These are phyloP conservation scores for Colletotrichum orchidophilum DNA, from an alignment of 2,329 filamentous ascomycete species.

Conservation along the genomic window DNA sequence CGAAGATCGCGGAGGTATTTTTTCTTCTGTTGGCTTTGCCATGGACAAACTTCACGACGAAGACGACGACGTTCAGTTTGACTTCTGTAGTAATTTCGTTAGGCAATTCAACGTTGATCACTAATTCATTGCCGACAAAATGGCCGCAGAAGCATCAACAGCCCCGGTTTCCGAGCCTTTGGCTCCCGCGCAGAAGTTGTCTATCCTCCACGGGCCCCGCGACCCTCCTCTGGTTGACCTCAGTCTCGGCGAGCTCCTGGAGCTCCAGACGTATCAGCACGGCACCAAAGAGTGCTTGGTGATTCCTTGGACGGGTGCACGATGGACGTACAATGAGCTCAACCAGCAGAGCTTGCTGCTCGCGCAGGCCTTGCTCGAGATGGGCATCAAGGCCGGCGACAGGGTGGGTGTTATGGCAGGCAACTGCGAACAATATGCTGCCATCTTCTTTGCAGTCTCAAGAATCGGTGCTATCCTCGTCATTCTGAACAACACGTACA, in stretches of 20 bases:
- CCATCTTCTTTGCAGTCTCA: constrained; percentile 78
- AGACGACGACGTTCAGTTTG: not conserved
- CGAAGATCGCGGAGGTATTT: not conserved
- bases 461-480: constrained; percentile 75
- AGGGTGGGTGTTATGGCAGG: constrained; percentile 80
- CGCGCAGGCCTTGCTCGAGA: constrained; percentile 72
- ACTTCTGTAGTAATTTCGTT: not conserved
- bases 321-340: constrained; percentile 77
- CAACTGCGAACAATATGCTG: constrained; percentile 83
- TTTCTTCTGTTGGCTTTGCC: constrained; percentile 11
- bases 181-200: constrained; percentile 51
- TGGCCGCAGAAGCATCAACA: constrained; percentile 42
- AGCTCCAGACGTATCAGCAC: constrained; percentile 74
- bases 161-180: constrained; percentile 39
- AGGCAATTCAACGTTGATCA: not conserved
- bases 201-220: constrained; percentile 74
- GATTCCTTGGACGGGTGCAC: constrained; percentile 78
- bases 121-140: constrained; percentile 25
- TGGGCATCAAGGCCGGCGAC: constrained; percentile 75
- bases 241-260: constrained; percentile 77
- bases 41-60: constrained; percentile 10
- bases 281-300: constrained; percentile 74
- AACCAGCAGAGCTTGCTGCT: constrained; percentile 69
- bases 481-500: constrained; percentile 86
- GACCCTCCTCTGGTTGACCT: constrained; percentile 76